Evolutionary conservation across 441 rosid genomes (phyloP).

Genomic region (Flueggea neowawraea): DNA sequence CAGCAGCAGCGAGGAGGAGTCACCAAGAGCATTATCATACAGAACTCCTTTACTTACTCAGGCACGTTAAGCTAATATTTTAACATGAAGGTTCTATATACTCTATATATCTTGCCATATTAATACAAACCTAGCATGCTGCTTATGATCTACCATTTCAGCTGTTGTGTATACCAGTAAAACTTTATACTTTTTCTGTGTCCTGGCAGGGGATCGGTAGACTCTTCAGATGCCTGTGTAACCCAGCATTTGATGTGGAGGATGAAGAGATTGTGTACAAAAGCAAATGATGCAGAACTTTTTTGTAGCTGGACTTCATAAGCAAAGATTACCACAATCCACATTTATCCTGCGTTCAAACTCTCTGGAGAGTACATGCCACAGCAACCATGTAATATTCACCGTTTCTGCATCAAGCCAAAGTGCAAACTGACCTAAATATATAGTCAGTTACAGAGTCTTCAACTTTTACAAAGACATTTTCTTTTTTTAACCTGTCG

Average conservation of each 20-base stretch:
- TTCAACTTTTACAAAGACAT: no score
- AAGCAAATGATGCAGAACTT: slow-evolving; percentile 45
- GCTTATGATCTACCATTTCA: no score
- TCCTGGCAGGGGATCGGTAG: slow-evolving; percentile 76
- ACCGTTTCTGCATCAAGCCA: no score
- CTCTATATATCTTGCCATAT: neutral
- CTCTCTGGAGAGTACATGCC: no score
- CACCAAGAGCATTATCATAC: slow-evolving; percentile 59
- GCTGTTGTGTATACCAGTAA: neutral
- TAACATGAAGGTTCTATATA: neutral
- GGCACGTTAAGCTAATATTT: slow-evolving; percentile 29
- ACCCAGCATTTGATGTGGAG: slow-evolving; percentile 90
- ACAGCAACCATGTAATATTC: no score
- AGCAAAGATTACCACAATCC: no score
- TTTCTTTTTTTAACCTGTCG: no score
- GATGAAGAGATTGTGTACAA: slow-evolving; percentile 90
- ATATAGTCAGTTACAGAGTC: no score
- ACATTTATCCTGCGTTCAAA: no score
- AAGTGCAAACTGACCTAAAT: no score
- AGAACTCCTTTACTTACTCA: slow-evolving; percentile 86
- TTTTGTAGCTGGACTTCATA: no score
- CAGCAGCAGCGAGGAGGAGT: slow-evolving; percentile 71
- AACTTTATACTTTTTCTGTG: neutral
- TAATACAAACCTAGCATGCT: no score
- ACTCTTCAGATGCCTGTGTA: slow-evolving; percentile 95